A percentile compares a stretch with the other conserved stretches of the same genome.
Conservation (phyloP, 768 basidiomycete species). For the Clavulina sp. region DNA sequence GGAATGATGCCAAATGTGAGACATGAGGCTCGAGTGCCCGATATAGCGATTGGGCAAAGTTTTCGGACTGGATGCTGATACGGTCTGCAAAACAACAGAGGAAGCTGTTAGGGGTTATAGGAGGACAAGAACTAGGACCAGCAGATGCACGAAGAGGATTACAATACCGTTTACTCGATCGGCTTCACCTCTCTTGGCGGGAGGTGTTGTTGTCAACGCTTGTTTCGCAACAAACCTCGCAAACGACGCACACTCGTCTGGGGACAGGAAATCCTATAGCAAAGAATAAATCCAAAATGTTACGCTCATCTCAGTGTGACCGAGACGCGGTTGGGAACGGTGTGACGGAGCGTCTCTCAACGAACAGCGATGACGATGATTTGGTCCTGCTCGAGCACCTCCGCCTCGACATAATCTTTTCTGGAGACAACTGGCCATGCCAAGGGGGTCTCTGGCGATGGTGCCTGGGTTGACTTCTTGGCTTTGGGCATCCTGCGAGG, state of each 20-base stretch:
- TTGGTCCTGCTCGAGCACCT: not conserved
- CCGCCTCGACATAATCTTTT: not conserved
- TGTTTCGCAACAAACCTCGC: constrained; percentile 41
- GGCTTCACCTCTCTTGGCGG: constrained; percentile 57
- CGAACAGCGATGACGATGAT: not conserved
- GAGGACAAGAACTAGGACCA: not conserved
- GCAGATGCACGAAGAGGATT: no score
- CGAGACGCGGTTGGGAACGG: no score
- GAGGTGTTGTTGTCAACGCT: constrained; percentile 47
- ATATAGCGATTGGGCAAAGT: constrained; percentile 41
- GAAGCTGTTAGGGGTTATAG: not conserved
- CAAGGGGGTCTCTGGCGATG: no score
- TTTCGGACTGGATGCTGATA: constrained; percentile 36
- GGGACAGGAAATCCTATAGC: constrained; percentile 36
- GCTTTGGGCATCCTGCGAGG: no score
- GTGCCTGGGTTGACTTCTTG: no score
- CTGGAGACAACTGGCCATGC: not conserved
- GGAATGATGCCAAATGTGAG: constrained; percentile 31
- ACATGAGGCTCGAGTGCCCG: constrained; percentile 36
- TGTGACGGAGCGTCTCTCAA: not conserved
- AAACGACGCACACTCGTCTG: constrained; percentile 43
- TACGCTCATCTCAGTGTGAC: no score
- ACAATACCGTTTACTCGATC: constrained; percentile 46
- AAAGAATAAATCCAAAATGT: not conserved
- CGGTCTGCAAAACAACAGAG: constrained; percentile 28